Base-by-base conservation (phyloP, 1,139 yeast genomes). In the Candida tunisiensis region DNA sequence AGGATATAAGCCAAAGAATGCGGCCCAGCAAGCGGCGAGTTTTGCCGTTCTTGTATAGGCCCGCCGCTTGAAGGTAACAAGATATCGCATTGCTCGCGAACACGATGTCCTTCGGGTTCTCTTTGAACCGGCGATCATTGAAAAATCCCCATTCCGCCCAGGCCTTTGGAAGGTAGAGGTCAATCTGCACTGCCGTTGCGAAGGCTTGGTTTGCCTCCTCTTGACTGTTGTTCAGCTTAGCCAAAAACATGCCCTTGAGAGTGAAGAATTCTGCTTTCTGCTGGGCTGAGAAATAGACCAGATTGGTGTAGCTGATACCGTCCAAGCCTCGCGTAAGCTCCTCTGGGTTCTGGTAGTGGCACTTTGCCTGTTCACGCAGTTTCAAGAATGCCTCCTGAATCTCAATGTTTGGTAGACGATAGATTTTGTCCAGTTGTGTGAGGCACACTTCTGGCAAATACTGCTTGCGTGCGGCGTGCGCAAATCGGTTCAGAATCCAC, bases 101-200 rank as follows among this genome's bases (percentile, higher is more conserved):
- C 16, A 72, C 71, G 57, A 80, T 70, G 42, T 82, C 93, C 28
- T 62, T 69, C 1, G 92, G 88, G 38, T 74, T 74, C 40, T 82
- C 93, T 40, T 80, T 79, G 50, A 82, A 74, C 27, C 94, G 61
- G 25, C 75, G 69, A 40, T 91, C 98, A 47, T 83, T 88, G 55
- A 83, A 91, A 47, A 72, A 71, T 34, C 98, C 99, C 98, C 98
- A 91, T 50, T 91, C 96, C 2, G 96, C 96, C 99, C 99, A 91
- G 0, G 98, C 98, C 46, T 88, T 88, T 2, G 98, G 94, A 30
- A 88, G 56, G 42, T 83, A 82, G 41, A 85, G 65, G 45, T 91
- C 98, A 34, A 85, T 74, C 50, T 88, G 96, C 15, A 91, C 96
- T 3, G 98, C 94, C 1, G 95, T 79, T 1, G 96, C 93, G 57